Evolutionary conservation across 257 asterid species (phyloP), one percentile per base, ranked within the genome.

Genomic region (Vinca minor): DNA sequence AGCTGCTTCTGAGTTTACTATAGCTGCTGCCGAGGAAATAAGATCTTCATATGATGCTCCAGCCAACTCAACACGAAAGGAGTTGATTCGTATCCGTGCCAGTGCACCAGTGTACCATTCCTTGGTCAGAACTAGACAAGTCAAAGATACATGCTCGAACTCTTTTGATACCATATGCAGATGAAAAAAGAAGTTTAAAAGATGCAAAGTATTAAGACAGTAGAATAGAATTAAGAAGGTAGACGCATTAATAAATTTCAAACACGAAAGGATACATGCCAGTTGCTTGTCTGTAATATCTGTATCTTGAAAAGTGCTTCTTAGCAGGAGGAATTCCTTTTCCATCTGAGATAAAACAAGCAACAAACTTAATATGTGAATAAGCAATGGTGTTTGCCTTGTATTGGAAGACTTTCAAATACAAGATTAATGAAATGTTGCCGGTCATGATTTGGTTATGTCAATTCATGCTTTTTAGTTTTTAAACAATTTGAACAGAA

Each of bases 21-120:
- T 70, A 69, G 96, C 96, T 46, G 96, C 85, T 67, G 95, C 98
- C 47, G 80, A 78, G 50, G 84, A 83, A 68, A 77, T 80, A 66
- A 88, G 89, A 69, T 91, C 95, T 72, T 86, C 94, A 59, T 81
- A 79, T 39, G 87, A 84, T 81, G 80, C 84, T 48, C 80, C 67
- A 50, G 89, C 79, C 76, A 83, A 78, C 71, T 91, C 98, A 69
- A 88, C 73, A 44, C 95, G 88, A 50, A 91, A 91, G 62, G 98
- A 82, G 78, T 91, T 87, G 78, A 88, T 76, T 59, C 98, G 89
- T 54, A 91, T 84, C 66, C 94, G 86, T 64, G 95, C 84, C 83
- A 91, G 66, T 64, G 80, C 84, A 54, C 83, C 75, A 65, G 48
- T 44, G 70, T 88, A 91, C 96, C 98, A 91, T 70, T 86, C 82